A percentile compares a stretch with the other conserved stretches of the same genome.
phyloP scores from a whole-genome alignment of 2,329 filamentous ascomycete genomes.

The Stagonosporopsis tanaceti region DNA sequence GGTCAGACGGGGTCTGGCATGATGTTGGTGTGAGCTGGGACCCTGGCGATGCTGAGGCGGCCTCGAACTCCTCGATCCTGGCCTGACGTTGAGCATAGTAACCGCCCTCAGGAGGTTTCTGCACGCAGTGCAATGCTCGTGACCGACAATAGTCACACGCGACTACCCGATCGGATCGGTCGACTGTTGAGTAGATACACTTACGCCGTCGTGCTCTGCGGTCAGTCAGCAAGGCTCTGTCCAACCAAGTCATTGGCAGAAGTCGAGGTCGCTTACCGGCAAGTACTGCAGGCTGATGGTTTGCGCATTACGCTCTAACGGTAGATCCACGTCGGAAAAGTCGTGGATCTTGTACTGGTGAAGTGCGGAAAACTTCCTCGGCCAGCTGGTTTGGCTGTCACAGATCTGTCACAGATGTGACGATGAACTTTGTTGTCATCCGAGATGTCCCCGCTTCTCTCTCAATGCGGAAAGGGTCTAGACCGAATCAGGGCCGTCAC shows the following conservation, averaged over 20 bases:
- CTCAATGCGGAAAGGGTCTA: conserved; percentile 5
- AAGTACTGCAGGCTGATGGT: conserved; percentile 33
- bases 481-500: conserved; percentile 5
- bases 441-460: conserved; percentile 12
- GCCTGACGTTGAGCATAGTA: conserved; percentile 35
- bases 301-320: conserved; percentile 27
- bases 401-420: conserved; percentile 12
- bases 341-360: conserved; percentile 17
- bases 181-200: conserved; percentile 30
- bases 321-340: conserved; percentile 20
- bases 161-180: conserved; percentile 19
- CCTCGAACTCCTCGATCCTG: conserved; percentile 21
- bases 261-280: conserved; percentile 29
- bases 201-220: conserved; percentile 33
- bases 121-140: conserved; percentile 30
- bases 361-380: conserved; percentile 28
- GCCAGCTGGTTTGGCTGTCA: conserved; percentile 13
- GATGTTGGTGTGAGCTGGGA: conserved; percentile 5
- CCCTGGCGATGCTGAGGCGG: conserved; percentile 2
- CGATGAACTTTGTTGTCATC: conserved; percentile 14
- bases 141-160: conserved; percentile 32
- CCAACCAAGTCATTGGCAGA: conserved; percentile 7
- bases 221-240: conserved; percentile 15
- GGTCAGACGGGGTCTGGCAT: conserved; percentile 16
- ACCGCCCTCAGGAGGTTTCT: conserved; percentile 33